These are phyloP conservation scores for Graphilbum fragrans DNA, from an alignment of 2,329 filamentous ascomycete species.

Conservation along the genomic window DNA sequence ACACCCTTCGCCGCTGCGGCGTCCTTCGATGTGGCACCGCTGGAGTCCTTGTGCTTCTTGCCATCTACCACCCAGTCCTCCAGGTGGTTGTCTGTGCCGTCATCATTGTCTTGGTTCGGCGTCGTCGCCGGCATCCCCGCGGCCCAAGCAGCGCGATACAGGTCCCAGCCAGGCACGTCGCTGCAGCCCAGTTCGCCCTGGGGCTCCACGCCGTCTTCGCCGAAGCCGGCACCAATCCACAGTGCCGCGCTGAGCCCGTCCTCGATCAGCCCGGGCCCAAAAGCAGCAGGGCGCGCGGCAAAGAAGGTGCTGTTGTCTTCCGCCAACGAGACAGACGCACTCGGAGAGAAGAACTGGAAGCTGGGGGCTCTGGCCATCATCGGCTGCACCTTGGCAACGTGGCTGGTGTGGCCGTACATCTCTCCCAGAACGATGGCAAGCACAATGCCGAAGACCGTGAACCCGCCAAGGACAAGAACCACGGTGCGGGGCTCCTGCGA, in stretches of 20 bases:
- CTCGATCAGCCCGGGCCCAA: constrained; percentile 66
- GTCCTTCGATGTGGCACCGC: not conserved
- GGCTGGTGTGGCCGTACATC: not conserved
- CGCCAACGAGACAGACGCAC: constrained; percentile 88
- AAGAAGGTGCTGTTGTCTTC: constrained; percentile 99
- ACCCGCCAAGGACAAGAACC: too few species aligned
- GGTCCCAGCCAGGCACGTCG: constrained; percentile 82
- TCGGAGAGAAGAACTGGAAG: constrained; percentile 85
- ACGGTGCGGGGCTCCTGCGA: too few species aligned
- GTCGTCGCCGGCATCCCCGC: constrained; percentile 23
- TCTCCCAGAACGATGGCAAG: not conserved
- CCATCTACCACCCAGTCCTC: constrained; percentile 35
- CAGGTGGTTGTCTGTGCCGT: constrained; percentile 78
- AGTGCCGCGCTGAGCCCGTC: constrained; percentile 77
- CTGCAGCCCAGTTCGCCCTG: constrained; percentile 90
- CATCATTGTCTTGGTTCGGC: constrained; percentile 35
- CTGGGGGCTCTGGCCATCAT: constrained; percentile 1
- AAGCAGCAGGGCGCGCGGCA: constrained; percentile 81
- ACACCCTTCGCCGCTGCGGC: not conserved
- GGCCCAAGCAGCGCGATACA: constrained; percentile 27
- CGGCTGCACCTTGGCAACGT: not conserved
- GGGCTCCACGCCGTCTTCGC: constrained; percentile 58
- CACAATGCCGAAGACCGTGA: constrained; percentile 5
- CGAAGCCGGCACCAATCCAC: constrained; percentile 89
- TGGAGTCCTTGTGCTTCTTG: constrained; percentile 3